Base-by-base conservation (phyloP, 257 asterid species). In the Salvia hispanica region DNA sequence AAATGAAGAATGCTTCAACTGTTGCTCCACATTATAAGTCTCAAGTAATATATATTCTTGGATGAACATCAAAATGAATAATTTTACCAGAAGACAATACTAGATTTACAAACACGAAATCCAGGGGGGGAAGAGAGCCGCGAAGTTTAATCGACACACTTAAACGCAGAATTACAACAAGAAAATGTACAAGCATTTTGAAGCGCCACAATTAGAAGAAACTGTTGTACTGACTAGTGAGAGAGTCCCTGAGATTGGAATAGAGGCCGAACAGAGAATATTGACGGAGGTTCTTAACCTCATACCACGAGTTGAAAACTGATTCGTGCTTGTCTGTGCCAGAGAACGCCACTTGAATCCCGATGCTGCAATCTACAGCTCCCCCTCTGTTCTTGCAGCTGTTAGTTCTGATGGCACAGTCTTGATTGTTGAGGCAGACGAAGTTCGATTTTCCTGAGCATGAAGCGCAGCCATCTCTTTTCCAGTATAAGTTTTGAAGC, bases 291-390 rank as follows among this genome's bases (percentile, higher is more conserved):
- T 91, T 94, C 80, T 81, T 58, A 67, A 91, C 96, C 81, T 94
- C 98, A 62, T 84, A 88, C 99, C 99, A 94, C 2, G 99, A 91
- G 80, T 94, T 94, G 80, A 94, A 84, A 40, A 94, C 98, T 0
- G 88, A 64, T 14, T 77, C 83, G 47, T 91, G 96, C 81, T 85
- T 88, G 72, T 94, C 99, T 0, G 99, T 94, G 34, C 99, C 98
- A 5, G 99, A 94, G 79, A 94, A 91, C 0, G 97, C 80, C 63
- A 94, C 83, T 62, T 94, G 99, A 70, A 94, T 87, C 21, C 96
- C 96, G 5, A 94, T 69, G 89, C 95, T 94, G 77, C 99, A 94
- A 71, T 94, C 99, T 28, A 87, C 90, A 14, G 74, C 45, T 0
- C 95, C 99, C 34, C 96, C 96, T 77, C 95, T 83, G 78, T 74